These are phyloP conservation scores for Botryotinia globosa DNA, from an alignment of 2,329 filamentous ascomycete species.

Conservation along the genomic window DNA sequence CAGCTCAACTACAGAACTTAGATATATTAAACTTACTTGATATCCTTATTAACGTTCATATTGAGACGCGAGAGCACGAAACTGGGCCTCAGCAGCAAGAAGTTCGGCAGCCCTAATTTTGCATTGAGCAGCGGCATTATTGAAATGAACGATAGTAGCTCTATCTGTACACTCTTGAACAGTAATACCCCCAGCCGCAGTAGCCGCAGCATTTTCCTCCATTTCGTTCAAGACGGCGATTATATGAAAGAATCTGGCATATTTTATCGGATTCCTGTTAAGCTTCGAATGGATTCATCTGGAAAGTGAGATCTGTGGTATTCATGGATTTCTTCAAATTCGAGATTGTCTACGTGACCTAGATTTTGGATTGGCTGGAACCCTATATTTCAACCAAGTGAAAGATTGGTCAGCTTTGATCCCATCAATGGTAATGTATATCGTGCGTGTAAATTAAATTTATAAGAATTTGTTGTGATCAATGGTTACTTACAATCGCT, in stretches of 20 bases:
- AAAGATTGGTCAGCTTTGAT: not conserved
- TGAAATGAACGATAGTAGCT: too few relatives aligned
- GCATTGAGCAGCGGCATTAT: too few relatives aligned
- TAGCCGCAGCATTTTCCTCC: not conserved
- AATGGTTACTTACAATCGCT: not conserved
- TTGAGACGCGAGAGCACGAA: not conserved
- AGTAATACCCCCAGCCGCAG: not conserved
- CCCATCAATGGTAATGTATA: not conserved
- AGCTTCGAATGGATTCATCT: not conserved
- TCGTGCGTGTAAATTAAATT: not conserved
- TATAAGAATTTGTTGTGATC: accelerated
- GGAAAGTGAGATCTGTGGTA: not conserved
- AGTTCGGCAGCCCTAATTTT: too few relatives aligned
- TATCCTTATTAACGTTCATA: not conserved
- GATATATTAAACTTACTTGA: not conserved
- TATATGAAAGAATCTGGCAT: not conserved
- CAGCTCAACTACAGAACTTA: not conserved
- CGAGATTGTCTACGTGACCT: not conserved
- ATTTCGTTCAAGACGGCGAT: not conserved
- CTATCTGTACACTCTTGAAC: too few relatives aligned
- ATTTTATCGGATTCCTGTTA: not conserved
- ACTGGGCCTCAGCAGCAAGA: not conserved
- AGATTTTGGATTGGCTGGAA: not conserved
- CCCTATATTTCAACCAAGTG: not conserved
- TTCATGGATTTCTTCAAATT: not conserved